Base-by-base conservation (phyloP, 805 yeast genomes). In the Komagataella ulmi region DNA sequence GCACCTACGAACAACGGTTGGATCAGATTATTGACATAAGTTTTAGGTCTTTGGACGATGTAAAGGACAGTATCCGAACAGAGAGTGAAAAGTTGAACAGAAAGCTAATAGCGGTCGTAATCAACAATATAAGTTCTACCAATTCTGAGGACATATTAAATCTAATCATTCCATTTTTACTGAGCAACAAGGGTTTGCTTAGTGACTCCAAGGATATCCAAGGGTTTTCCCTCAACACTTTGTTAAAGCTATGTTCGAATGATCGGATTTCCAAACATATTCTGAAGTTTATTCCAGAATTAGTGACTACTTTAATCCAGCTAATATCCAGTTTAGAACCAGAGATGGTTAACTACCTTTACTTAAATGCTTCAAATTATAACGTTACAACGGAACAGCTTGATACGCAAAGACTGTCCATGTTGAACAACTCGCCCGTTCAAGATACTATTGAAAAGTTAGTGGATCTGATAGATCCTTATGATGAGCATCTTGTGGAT, bases 241-340 rank as follows among this genome's bases (percentile, higher is more conserved):
- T 91, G n/a, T 64, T 88, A 51, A 80, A 81, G 53, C 68, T 91
- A 6, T 79, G 89, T 47, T 19, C 21, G 6, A 24, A 45, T 21
- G 21, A n/a, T 23, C 21, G 24, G 17, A 21, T 24, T 2, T 80
- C 80, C 54, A 77, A 79, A 24, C 71, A 83, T 0, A 71, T 85
- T 24, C 78, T 73, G 56, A 83, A 87, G 2, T 88, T 80, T 64
- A 78, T 85, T 44, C 83, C 93, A 0, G 70, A 70, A 4, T 72
- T 93, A 49, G 69, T 88, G 4, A 83, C 79, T 45, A 87, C 87
- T 50, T 74, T 93, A 59, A 71, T 85, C 4, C 66, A 75, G 6
- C 68, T 88, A 54, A 80, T 91, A 80, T 87, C 97, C 0, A 83
- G 93, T 0, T 72, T 91, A 46, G 99, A 93, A 60, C 98, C 98